These are phyloP conservation scores for Hibiscus mutabilis DNA, from an alignment of 345 rosid species.

Conservation along the genomic window DNA sequence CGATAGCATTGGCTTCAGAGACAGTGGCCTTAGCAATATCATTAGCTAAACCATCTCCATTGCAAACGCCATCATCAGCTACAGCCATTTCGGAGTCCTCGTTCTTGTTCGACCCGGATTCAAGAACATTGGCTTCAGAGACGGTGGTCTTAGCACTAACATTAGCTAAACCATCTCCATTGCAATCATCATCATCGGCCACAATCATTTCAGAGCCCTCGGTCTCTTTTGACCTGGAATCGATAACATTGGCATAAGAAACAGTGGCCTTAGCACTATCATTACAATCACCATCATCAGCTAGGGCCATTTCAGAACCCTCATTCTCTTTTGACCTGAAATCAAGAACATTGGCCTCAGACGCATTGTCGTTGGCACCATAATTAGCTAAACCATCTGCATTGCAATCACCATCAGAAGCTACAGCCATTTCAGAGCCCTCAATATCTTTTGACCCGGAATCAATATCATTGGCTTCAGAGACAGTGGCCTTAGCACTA, in stretches of 20 bases:
- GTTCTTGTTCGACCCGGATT: neutral
- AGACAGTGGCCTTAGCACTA: neutral
- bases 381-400: neutral
- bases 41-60: neutral
- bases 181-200: neutral
- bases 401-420: neutral
- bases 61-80: neutral
- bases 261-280: neutral
- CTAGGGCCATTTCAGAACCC: neutral
- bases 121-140: neutral
- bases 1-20: neutral
- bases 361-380: neutral
- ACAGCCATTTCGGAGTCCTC: neutral
- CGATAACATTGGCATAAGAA: neutral
- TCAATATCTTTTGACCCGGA: neutral
- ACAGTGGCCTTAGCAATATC: neutral
- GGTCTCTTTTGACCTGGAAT: neutral
- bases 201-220: neutral
- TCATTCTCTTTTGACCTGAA: neutral
- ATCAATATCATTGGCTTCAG: neutral
- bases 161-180: neutral
- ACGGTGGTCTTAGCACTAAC: neutral
- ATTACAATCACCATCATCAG: neutral
- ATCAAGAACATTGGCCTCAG: neutral
- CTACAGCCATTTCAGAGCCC: neutral